A percentile compares a stretch with the other conserved stretches of the same genome.
Conservation (phyloP, 2,329 filamentous ascomycete species). For the Alternaria burnsii region DNA sequence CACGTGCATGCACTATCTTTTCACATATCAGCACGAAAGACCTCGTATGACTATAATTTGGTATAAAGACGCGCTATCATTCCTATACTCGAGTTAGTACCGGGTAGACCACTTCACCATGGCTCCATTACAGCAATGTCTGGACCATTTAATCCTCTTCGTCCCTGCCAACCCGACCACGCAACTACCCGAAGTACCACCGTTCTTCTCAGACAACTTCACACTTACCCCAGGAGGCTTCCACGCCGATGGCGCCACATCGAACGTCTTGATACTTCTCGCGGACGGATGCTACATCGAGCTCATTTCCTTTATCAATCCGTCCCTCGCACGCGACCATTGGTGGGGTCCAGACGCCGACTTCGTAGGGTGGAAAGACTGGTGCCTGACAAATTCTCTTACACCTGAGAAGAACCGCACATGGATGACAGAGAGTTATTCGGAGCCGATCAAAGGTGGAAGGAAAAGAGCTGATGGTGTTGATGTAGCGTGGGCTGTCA, state of each 20-base stretch:
- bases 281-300: slow-evolving; percentile 72
- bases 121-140: slow-evolving; percentile 29
- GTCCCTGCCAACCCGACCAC: slow-evolving; percentile 64
- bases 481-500: slow-evolving; percentile 67
- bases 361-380: slow-evolving; percentile 68
- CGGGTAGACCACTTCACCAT: background rate
- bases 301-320: slow-evolving; percentile 68
- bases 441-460: slow-evolving; percentile 61
- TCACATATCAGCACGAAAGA: background rate
- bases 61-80: background rate
- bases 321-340: slow-evolving; percentile 58
- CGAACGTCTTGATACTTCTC: slow-evolving; percentile 71
- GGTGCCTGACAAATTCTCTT: slow-evolving; percentile 51
- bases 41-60: background rate
- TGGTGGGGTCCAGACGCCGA: slow-evolving; percentile 66
- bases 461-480: slow-evolving; percentile 64
- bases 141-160: slow-evolving; percentile 73
- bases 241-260: slow-evolving; percentile 67
- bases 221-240: slow-evolving; percentile 67
- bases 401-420: slow-evolving; percentile 22
- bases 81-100: too few relatives aligned
- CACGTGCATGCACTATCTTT: background rate
- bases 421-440: slow-evolving; percentile 54
- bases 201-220: slow-evolving; percentile 65
- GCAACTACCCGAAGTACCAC: slow-evolving; percentile 41